Evolutionary conservation across 805 yeast species (phyloP), one percentile per base, ranked within the genome.

Genomic region (Yueomyces sinensis): DNA sequence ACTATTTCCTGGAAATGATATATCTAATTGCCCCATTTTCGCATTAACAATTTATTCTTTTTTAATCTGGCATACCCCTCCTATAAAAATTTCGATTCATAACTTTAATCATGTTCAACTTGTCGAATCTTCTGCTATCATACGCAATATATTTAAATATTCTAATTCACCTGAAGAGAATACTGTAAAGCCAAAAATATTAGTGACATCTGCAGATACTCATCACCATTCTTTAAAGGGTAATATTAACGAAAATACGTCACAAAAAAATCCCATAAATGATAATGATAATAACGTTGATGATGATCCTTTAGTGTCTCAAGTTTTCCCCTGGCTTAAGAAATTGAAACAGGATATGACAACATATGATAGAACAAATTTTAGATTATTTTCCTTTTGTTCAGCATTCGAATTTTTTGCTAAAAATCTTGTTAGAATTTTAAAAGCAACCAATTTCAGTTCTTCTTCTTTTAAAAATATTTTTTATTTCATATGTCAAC

Each of bases 251-350:
- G 29, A 6, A n/a, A 27, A 6, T 27, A 7, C 24, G 7, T 20
- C 11, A 11, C 24, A 20, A 20, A 7, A 7, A 20, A 20, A 20
- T 20, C 11, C 11, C 7, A 11, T 7, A 7, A 7, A 11, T 11
- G 13, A n/a, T 25, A n/a, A 11, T 25, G 28, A n/a, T 6, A 25
- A n/a, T n/a, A 25, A 25, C 15, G 13, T 25, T 25, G 28, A 25
- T 25, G 24, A 20, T 7, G 24, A 20, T 20, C 24, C 11, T 20
- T 39, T 51, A 30, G 40, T 43, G 15, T 32, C 41, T 31, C 22
- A 43, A 15, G 46, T 56, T 3, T 56, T 54, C 30, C 59, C 59
- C 3, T 56, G 61, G 61, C 40, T 56, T 20, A 37, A 46, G 13
- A 36, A 41, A 11, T 39, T 56, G 31, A 47, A 46, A 36, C 42